These are phyloP conservation scores for Brettanomyces bruxellensis DNA, from an alignment of 805 yeast genomes.

Conservation along the genomic window DNA sequence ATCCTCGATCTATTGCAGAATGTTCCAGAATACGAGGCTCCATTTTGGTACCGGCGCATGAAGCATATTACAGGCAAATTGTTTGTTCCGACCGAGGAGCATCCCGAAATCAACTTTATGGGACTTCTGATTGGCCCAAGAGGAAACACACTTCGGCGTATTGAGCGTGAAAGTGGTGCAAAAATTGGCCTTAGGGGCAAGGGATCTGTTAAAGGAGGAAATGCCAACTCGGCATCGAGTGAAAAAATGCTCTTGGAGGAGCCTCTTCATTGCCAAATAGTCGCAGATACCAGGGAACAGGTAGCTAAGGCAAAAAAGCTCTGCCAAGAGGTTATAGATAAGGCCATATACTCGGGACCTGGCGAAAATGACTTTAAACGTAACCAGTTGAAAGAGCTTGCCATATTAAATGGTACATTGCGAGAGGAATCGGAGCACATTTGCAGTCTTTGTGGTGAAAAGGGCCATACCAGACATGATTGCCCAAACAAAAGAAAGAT, in stretches of 20 bases:
- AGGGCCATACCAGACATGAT: slow-evolving; percentile 55
- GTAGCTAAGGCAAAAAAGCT: slow-evolving; percentile 66
- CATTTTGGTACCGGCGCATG: slow-evolving; percentile 62
- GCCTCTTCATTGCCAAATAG: slow-evolving; percentile 80
- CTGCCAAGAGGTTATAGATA: slow-evolving; percentile 67
- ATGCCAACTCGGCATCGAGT: slow-evolving; percentile 38
- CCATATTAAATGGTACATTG: slow-evolving; percentile 88
- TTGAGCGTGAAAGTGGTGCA: slow-evolving; percentile 85
- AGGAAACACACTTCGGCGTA: slow-evolving; percentile 75
- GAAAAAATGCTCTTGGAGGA: slow-evolving; percentile 58
- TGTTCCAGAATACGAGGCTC: slow-evolving; percentile 74
- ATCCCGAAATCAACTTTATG: slow-evolving; percentile 88
- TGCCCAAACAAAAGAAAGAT: slow-evolving; percentile 44
- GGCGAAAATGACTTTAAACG: slow-evolving; percentile 90
- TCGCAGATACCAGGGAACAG: slow-evolving; percentile 73
- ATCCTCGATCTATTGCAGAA: slow-evolving; percentile 66
- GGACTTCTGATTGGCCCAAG: slow-evolving; percentile 92
- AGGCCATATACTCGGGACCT: slow-evolving; percentile 82
- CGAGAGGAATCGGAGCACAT: slow-evolving; percentile 58
- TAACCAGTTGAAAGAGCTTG: slow-evolving; percentile 84
- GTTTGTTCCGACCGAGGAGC: slow-evolving; percentile 74
- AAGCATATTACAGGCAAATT: slow-evolving; percentile 67
- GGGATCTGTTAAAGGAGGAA: slow-evolving; percentile 94
- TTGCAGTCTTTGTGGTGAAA: slow-evolving; percentile 56
- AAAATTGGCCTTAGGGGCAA: slow-evolving; percentile 85